phyloP scores from a whole-genome alignment of 2,329 filamentous ascomycete species.

The Scleromitrula shiraiana region DNA sequence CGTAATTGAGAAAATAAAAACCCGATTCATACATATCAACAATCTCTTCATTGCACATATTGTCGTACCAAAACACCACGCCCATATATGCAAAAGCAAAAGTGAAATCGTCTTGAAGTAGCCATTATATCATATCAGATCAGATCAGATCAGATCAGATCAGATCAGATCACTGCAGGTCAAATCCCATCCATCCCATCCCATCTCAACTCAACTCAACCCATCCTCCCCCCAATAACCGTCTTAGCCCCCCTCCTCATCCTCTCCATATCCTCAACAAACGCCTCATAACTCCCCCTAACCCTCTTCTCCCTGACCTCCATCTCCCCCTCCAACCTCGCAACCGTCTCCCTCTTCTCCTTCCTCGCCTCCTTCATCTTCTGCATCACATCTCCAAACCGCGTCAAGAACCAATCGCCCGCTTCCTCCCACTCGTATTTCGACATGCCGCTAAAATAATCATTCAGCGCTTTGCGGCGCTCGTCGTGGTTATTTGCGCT shows the following conservation, averaged over 20 bases:
- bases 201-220: too few species aligned
- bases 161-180: not conserved
- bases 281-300: conserved; percentile 15
- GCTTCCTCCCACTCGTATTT: conserved; percentile 27
- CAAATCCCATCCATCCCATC: too few species aligned
- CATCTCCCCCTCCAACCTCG: conserved; percentile 23
- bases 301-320: conserved; percentile 23
- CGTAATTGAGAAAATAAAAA: not conserved
- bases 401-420: conserved; percentile 26
- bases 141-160: too few species aligned
- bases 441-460: conserved; percentile 21
- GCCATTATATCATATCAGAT: not conserved
- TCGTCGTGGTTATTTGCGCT: not conserved
- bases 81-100: not conserved
- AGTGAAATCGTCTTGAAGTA: not conserved
- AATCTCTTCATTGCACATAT: not conserved
- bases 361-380: conserved; percentile 19
- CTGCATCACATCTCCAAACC: conserved; percentile 20
- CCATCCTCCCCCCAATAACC: conserved; percentile 8
- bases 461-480: not conserved
- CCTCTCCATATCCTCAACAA: conserved; percentile 20
- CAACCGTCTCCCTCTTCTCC: conserved; percentile 21
- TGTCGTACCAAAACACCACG: not conserved
- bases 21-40: not conserved
- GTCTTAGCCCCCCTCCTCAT: conserved; percentile 23